These are phyloP conservation scores for Wickerhamomyces sp. DNA, from an alignment of 1,139 yeast genomes.

Conservation along the genomic window DNA sequence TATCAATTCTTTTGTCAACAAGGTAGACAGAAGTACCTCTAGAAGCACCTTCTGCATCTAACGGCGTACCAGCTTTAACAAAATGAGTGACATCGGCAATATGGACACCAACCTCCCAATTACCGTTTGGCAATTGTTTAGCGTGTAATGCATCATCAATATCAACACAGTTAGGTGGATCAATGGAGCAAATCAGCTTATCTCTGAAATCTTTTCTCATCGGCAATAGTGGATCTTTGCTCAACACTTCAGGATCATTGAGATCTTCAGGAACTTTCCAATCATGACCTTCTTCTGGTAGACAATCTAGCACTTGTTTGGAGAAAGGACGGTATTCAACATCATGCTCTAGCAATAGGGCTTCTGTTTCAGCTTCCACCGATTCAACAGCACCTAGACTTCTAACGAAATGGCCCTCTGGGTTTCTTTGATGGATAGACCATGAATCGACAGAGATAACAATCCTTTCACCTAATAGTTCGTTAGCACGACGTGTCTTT, in stretches of 20 bases:
- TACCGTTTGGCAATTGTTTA: slow-evolving; percentile 76
- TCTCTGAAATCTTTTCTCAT: slow-evolving; percentile 84
- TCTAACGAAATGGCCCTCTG: slow-evolving; percentile 93
- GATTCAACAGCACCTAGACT: slow-evolving; percentile 87
- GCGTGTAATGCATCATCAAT: slow-evolving; percentile 99
- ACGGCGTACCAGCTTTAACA: slow-evolving; percentile 86
- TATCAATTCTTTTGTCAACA: slow-evolving; percentile 98
- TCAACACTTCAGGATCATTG: slow-evolving; percentile 41
- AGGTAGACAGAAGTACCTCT: slow-evolving; percentile 96
- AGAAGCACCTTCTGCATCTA: slow-evolving; percentile 94
- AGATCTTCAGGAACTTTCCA: slow-evolving; percentile 80
- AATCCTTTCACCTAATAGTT: slow-evolving; percentile 79
- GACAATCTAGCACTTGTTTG: slow-evolving; percentile 84
- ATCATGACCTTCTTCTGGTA: slow-evolving; percentile 88
- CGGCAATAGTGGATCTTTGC: slow-evolving; percentile 50
- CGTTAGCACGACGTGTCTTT: slow-evolving; percentile 80
- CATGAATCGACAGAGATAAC: slow-evolving; percentile 92
- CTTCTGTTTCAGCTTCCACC: slow-evolving; percentile 95
- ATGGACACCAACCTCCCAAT: slow-evolving; percentile 96
- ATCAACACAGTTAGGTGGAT: slow-evolving; percentile 98
- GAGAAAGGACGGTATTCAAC: slow-evolving; percentile 96
- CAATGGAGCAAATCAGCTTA: slow-evolving; percentile 88
- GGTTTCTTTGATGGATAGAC: slow-evolving; percentile 80
- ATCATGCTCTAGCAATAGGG: slow-evolving; percentile 87
- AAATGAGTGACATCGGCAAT: slow-evolving; percentile 99